Conservation (phyloP, 768 basidiomycete species). For the Lactifluus rugatus region DNA sequence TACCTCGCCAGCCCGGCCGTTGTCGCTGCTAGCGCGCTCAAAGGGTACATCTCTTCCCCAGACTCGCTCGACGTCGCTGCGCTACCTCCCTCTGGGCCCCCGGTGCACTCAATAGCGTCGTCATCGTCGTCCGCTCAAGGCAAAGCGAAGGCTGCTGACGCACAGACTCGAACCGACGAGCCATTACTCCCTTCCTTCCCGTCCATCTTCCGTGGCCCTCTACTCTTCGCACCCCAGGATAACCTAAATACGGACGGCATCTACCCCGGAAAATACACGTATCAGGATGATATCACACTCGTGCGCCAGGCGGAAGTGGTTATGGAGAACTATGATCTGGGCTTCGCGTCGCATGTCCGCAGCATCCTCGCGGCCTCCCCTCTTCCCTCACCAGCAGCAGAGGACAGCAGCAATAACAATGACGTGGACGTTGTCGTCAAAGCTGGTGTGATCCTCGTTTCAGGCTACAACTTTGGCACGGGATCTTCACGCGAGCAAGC, state of each 20-base stretch:
- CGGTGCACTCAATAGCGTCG: slow-evolving; percentile 45
- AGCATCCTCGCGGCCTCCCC: slow-evolving; percentile 28
- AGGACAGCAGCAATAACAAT: too few species aligned
- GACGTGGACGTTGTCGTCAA: slow-evolving; percentile 24
- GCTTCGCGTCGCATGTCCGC: slow-evolving; percentile 65
- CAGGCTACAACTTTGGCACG: slow-evolving; percentile 98
- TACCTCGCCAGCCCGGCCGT: slow-evolving; percentile 96
- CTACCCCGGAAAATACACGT: slow-evolving; percentile 98
- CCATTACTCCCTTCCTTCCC: slow-evolving; percentile 80
- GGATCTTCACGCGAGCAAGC: slow-evolving; percentile 98
- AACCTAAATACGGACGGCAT: slow-evolving; percentile 98
- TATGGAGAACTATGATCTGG: slow-evolving; percentile 98
- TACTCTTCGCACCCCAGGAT: slow-evolving; percentile 93
- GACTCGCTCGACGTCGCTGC: slow-evolving; percentile 45
- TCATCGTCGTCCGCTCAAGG: slow-evolving; percentile 14
- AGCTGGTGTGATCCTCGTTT: slow-evolving; percentile 69
- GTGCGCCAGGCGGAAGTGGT: slow-evolving; percentile 90
- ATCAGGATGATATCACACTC: slow-evolving; percentile 97
- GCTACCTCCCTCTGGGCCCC: slow-evolving; percentile 43
- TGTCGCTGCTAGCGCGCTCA: slow-evolving; percentile 90
- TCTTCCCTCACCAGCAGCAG: slow-evolving; percentile 2
- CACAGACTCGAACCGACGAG: slow-evolving; percentile 33
- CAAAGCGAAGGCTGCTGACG: slow-evolving; percentile 18
- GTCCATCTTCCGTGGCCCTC: slow-evolving; percentile 62
- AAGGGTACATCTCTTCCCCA: slow-evolving; percentile 84